These are phyloP conservation scores for Beauveria sp. DNA, from an alignment of 2,329 filamentous ascomycete species.

Conservation along the genomic window DNA sequence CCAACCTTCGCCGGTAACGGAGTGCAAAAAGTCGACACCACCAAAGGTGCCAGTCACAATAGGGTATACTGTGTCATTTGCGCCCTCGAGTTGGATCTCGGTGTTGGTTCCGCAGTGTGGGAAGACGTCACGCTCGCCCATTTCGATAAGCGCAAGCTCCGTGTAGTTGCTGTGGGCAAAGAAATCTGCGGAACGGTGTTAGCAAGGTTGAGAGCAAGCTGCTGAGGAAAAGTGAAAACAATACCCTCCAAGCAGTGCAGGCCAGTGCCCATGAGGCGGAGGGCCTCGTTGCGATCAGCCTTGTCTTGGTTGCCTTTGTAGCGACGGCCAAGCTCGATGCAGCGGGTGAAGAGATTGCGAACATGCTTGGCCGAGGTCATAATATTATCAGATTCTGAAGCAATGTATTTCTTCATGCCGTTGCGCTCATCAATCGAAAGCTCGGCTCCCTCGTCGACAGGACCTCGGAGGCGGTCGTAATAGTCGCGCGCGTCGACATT, in stretches of 20 bases:
- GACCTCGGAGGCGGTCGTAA: conserved; percentile 71
- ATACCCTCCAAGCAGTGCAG: conserved; percentile 78
- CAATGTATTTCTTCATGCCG: conserved; percentile 91
- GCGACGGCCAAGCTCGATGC: conserved; percentile 70
- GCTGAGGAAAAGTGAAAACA: conserved; percentile 11
- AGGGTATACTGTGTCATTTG: conserved; percentile 62
- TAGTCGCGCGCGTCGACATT: conserved; percentile 80
- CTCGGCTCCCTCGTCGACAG: conserved; percentile 71
- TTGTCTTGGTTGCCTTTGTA: conserved; percentile 53
- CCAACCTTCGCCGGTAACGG: conserved; percentile 62
- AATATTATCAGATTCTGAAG: conserved; percentile 70
- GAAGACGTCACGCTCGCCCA: conserved; percentile 77
- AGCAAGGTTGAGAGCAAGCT: conserved; percentile 10
- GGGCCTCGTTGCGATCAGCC: conserved; percentile 77
- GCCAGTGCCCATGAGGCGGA: conserved; percentile 79
- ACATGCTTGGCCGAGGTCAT: conserved; percentile 77
- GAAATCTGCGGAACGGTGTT: conserved; percentile 50
- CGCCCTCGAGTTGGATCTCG: conserved; percentile 61
- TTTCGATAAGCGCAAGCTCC: conserved; percentile 69
- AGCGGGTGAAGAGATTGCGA: conserved; percentile 62
- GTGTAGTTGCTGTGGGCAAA: conserved; percentile 89
- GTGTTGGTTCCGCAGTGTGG: conserved; percentile 77
- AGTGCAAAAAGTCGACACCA: conserved; percentile 89
- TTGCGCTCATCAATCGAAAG: conserved; percentile 68
- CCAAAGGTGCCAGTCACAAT: conserved; percentile 89